Evolutionary conservation across 345 rosid species (phyloP), one percentile per base, ranked within the genome.

Genomic region (Aegle marmelos): DNA sequence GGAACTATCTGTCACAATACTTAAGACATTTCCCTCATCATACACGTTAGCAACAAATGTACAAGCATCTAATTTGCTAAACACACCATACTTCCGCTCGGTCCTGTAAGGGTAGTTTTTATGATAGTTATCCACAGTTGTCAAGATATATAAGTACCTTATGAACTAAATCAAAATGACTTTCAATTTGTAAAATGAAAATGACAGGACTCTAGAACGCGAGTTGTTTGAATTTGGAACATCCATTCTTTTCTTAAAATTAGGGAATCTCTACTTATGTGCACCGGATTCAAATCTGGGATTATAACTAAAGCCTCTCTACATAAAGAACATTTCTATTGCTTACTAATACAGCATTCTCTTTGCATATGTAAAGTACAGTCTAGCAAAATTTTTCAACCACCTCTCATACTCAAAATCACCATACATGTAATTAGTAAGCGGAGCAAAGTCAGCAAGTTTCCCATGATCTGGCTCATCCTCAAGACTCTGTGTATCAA

Each of bases 1-100:
- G 74, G 98, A 95, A 87, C 96, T 28, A 87, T 95, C 99, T 2
- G 99, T 95, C 61, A 95, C 98, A 56, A 96, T 91, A 72, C 99
- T 93, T 76, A 96, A 84, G 79, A 91, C 78, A 70, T 92, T 93
- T 71, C 98, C 98, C 75, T 92, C 95, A 77, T 88, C 89, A 76
- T 90, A 93, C 69, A 96, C 89, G 79, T 93, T 96, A 73, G 84
- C 88, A 76, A 92, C 97, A 83, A 89, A 90, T 73, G 98, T 79
- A 84, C 99, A 96, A 33, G 97, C 97, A 85, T 96, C 99, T 79
- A 96, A 81, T 89, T 92, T 91, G 94, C 98, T 95, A 85, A 92
- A 93, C 77, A 95, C 84, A 10, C 97, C 94, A 85, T 76, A 91
- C 86, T 92, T 95, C 87, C 91, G 89, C 82, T 95, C 97, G 71